Evolutionary conservation across 345 rosid species (phyloP).

Genomic region (Salix suchowensis): DNA sequence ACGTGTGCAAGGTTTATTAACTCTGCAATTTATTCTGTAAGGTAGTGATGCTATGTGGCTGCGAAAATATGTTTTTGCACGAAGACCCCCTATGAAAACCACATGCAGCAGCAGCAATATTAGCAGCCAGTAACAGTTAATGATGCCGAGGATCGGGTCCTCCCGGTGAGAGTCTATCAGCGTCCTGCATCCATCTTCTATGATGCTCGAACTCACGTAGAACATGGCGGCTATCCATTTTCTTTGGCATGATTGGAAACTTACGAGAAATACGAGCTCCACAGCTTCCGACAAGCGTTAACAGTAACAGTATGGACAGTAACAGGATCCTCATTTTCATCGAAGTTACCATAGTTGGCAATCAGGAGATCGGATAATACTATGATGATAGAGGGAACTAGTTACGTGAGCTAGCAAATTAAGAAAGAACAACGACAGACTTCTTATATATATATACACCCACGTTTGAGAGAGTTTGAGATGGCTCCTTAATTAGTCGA

Average conservation of each 20-base stretch:
- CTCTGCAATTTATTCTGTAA: background rate
- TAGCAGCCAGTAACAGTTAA: background rate
- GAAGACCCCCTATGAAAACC: background rate
- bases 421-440: background rate
- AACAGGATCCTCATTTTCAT: background rate
- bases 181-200: constrained; percentile 16
- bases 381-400: background rate
- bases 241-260: background rate
- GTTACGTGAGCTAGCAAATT: background rate
- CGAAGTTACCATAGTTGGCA: constrained; percentile 20
- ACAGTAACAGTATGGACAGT: background rate
- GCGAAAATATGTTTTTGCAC: background rate
- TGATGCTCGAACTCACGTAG: constrained; percentile 10
- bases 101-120: background rate
- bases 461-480: background rate
- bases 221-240: background rate
- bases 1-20: background rate
- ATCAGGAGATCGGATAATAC: background rate
- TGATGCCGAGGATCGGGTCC: constrained; percentile 52
- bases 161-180: constrained; percentile 30
- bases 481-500: background rate
- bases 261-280: constrained; percentile 11
- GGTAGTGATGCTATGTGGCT: background rate
- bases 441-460: background rate
- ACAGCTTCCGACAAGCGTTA: constrained; percentile 12